Conservation (phyloP, 257 asterid genomes). For the Ilex asprella region DNA sequence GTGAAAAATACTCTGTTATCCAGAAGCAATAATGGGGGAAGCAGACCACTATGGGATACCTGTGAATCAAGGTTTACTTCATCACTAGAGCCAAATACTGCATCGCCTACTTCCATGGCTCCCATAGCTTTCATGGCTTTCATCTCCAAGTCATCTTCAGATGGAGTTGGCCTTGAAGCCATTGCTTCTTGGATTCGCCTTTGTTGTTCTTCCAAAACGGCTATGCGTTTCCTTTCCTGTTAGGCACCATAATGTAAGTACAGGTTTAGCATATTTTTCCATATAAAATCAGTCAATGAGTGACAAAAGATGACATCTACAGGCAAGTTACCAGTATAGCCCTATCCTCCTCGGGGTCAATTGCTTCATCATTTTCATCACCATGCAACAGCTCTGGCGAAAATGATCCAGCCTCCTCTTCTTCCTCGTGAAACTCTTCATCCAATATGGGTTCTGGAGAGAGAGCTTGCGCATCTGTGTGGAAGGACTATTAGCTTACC, state of each 20-base stretch:
- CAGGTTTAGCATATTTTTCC: background rate
- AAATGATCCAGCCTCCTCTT: constrained; percentile 62
- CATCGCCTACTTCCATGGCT: constrained; percentile 91
- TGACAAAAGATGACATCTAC: background rate
- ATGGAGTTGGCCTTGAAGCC: constrained; percentile 48
- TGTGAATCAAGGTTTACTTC: constrained; percentile 67
- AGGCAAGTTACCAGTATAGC: constrained; percentile 54
- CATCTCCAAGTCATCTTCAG: constrained; percentile 68
- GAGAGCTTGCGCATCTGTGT: constrained; percentile 27
- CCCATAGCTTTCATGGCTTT: constrained; percentile 81
- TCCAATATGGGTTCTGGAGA: constrained; percentile 48
- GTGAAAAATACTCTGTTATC: background rate
- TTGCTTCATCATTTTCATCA: constrained; percentile 81
- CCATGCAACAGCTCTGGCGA: constrained; percentile 70
- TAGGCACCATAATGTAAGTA: background rate
- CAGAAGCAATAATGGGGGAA: constrained; percentile 8
- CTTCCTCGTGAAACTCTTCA: constrained; percentile 43
- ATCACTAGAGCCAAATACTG: constrained; percentile 69
- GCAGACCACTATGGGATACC: constrained; percentile 6
- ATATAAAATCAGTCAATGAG: too few species aligned
- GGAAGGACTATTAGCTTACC: constrained; percentile 14
- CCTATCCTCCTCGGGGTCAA: constrained; percentile 90
- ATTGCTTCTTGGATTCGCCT: constrained; percentile 63
- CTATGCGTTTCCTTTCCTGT: constrained; percentile 74
- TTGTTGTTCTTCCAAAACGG: constrained; percentile 62